A percentile compares a stretch with the other conserved stretches of the same genome.
These are phyloP conservation scores for Dimocarpus longan DNA, from an alignment of 345 rosid species.

Conservation along the genomic window DNA sequence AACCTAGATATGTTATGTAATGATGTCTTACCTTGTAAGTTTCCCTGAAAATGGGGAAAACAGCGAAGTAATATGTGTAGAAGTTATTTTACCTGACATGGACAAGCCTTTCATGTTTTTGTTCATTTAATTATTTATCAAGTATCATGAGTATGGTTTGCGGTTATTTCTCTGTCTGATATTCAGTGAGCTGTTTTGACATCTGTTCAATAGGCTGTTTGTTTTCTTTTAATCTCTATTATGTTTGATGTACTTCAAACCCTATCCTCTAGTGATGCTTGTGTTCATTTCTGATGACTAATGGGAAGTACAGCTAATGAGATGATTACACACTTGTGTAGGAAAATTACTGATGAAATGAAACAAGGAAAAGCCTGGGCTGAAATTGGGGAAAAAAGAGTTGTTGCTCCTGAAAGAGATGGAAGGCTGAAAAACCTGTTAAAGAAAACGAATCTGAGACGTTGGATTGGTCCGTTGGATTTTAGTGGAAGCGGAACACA, in stretches of 20 bases:
- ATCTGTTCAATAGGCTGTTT: not conserved
- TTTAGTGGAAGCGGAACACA: constrained; percentile 54
- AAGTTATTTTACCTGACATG: not conserved
- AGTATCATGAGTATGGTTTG: not conserved
- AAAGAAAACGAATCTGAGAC: constrained; percentile 79
- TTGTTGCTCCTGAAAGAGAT: constrained; percentile 49
- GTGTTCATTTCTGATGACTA: not conserved
- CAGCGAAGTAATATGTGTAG: not conserved
- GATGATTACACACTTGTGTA: constrained; percentile 28
- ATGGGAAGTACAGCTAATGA: not conserved
- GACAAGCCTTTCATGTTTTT: not conserved
- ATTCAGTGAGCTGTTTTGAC: not conserved
- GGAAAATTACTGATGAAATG: constrained; percentile 51
- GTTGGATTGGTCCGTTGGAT: constrained; percentile 65
- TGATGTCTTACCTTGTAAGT: not conserved
- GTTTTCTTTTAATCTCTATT: not conserved
- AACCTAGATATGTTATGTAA: not conserved
- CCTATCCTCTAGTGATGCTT: not conserved
- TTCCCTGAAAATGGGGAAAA: not conserved
- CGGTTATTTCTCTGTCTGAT: not conserved
- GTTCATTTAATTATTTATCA: not conserved
- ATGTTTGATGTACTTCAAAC: constrained; percentile 1
- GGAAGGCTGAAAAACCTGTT: constrained; percentile 78
- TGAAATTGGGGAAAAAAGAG: constrained; percentile 39
- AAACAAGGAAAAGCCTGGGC: constrained; percentile 41